Evolutionary conservation across 2,329 filamentous ascomycete species (phyloP), one percentile per base, ranked within the genome.

Genomic region (Tympanopsis confertula): DNA sequence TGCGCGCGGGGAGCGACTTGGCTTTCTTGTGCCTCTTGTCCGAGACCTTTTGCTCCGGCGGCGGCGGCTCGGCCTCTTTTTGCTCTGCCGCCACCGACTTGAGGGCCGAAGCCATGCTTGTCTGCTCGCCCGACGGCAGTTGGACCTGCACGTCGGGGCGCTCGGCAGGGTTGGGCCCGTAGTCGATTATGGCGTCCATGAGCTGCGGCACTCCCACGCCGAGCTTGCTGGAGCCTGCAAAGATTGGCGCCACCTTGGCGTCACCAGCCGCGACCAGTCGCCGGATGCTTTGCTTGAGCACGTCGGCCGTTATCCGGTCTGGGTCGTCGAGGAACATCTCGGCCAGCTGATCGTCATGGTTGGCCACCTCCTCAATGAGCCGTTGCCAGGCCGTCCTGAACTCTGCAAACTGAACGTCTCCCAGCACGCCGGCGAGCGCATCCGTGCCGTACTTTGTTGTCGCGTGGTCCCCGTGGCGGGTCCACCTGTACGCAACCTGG

Each of bases 181-280:
- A 80, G 51, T 95, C 85, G 5, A 86, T 76, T 12, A 96, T 78
- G 26, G 86, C 86, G 55, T 96, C 87, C 38, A 96, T 71, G 17
- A 98, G 66, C 19, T 88, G 86, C 55, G 95, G 86, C 3, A 96
- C 87, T 5, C 91, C 91, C 43, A 96, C 86, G 46, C 96, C 94
- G 30, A 83, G 78, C 58, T 96, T 87, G 56, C 88, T 95, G 4
- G 89, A 88, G 2, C 89, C 89, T 1, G 86, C 86, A 57, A 94
- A 93, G 0, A 95, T 72, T 1, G 89, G 89, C 32, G 91, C 82
- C 14, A 93, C 66, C n/a, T 63, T 66, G 37, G 85, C 86, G 7
- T 81, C 71, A 1, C 78, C 74, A 35, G 68, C 66, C 4, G 79
- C 66, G 4, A 94, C 74, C 28, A 78, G 79, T 35, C 78, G 71